Conservation (phyloP, 2,329 filamentous ascomycete species). For the Colletotrichum cereale region DNA sequence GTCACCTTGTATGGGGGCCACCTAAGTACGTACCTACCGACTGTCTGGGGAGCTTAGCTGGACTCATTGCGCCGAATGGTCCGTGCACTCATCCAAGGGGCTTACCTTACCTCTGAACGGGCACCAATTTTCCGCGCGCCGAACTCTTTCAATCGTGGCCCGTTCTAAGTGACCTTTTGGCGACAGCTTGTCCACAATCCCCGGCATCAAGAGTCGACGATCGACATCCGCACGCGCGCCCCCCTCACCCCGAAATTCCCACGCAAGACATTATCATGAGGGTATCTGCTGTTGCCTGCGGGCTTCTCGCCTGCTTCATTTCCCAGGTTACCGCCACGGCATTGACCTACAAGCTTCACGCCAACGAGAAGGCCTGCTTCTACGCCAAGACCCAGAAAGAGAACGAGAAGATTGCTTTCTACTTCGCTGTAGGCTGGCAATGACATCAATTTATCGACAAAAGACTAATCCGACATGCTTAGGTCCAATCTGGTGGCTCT, state of each 20-base stretch:
- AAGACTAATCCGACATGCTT: constrained; percentile 7
- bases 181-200: constrained; percentile 46
- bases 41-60: neutral
- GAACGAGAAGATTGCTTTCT: constrained; percentile 94
- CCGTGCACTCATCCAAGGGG: constrained; percentile 32
- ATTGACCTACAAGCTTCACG: constrained; percentile 89
- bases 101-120: constrained; percentile 31
- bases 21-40: constrained; percentile 2
- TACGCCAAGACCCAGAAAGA: constrained; percentile 82
- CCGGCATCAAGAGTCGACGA: constrained; percentile 27
- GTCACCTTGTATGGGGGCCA: neutral
- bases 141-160: constrained; percentile 40
- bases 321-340: constrained; percentile 86
- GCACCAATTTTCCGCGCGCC: constrained; percentile 40
- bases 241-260: constrained; percentile 17
- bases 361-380: constrained; percentile 97
- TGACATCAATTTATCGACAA: neutral
- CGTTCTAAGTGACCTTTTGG: constrained; percentile 41
- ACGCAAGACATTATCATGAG: constrained; percentile 71
- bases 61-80: constrained; percentile 6
- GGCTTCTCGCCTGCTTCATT: constrained; percentile 78
- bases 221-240: constrained; percentile 34
- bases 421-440: constrained; percentile 86
- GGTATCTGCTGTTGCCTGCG: constrained; percentile 69
- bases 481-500: constrained; percentile 98